Conservation (phyloP, 225 moss, liverwort and hornwort species). For the Sphagnum tenellum region DNA sequence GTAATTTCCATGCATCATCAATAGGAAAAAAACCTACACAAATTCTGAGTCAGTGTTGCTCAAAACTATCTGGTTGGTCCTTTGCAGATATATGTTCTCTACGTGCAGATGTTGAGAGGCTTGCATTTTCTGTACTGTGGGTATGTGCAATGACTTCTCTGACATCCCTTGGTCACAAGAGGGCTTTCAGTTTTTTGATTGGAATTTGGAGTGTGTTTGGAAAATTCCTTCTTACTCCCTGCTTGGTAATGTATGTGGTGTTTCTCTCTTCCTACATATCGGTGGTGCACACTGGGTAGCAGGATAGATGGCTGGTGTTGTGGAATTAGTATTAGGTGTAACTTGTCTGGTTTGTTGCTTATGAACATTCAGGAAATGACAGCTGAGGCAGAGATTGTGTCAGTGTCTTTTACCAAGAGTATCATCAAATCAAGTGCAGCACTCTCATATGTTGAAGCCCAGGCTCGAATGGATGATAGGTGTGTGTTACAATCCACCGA, state of each 20-base stretch:
- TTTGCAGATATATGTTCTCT: slow-evolving; percentile 91
- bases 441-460: slow-evolving; percentile 91
- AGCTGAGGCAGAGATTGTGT: slow-evolving; percentile 73
- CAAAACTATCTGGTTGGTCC: too few species aligned
- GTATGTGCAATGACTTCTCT: slow-evolving; percentile 25
- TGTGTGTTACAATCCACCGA: slow-evolving; percentile 3
- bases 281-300: too few species aligned
- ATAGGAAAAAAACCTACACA: too few species aligned
- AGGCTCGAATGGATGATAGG: slow-evolving; percentile 99
- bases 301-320: too few species aligned
- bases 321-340: neutral
- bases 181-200: neutral
- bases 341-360: slow-evolving; percentile 1
- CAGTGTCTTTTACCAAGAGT: slow-evolving; percentile 81
- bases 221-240: too few species aligned
- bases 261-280: too few species aligned
- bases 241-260: too few species aligned
- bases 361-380: slow-evolving; percentile 63
- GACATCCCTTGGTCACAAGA: slow-evolving; percentile 9
- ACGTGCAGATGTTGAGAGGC: slow-evolving; percentile 89
- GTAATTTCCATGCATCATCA: too few species aligned
- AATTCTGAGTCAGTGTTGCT: too few species aligned
- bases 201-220: neutral
- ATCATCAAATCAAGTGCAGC: slow-evolving; percentile 94
- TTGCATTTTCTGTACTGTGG: slow-evolving; percentile 93